A percentile compares a stretch with the other conserved stretches of the same genome.
Conservation (phyloP, 192 early-diverging fungal species). For the Oehlia diaphana region DNA sequence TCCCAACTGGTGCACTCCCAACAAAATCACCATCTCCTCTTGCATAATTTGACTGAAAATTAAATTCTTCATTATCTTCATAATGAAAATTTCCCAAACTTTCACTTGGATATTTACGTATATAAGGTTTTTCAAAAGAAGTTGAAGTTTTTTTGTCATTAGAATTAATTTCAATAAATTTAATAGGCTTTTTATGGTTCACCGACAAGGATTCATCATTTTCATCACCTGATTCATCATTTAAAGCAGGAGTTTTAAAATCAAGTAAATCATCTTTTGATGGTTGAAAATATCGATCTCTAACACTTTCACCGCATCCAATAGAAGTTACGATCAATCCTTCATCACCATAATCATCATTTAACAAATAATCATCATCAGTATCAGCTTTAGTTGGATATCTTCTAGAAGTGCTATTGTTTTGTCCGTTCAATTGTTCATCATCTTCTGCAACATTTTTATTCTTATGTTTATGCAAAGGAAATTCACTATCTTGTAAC, state of each 20-base stretch:
- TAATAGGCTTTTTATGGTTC: neutral
- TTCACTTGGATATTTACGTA: neutral
- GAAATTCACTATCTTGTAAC: neutral
- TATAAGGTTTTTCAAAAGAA: neutral
- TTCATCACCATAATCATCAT: conserved; percentile 1
- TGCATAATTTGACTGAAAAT: neutral
- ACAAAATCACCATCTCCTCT: neutral
- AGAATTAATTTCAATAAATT: neutral
- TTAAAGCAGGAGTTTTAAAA: neutral
- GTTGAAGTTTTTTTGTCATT: neutral
- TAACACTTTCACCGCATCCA: conserved; percentile 6
- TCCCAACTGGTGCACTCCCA: conserved; percentile 18
- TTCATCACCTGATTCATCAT: neutral
- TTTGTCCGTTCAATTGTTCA: neutral
- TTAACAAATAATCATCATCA: neutral
- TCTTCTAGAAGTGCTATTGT: neutral
- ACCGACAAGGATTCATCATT: neutral
- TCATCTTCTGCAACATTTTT: neutral
- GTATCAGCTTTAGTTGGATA: neutral
- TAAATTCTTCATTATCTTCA: neutral
- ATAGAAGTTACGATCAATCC: conserved; percentile 11
- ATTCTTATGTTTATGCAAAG: conserved; percentile 12
- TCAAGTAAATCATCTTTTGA: conserved; percentile 5
- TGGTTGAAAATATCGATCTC: conserved; percentile 11
- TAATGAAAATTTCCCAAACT: neutral